phyloP scores from a whole-genome alignment of 108 stramenopile species.

The Pseudonitzschia delicatissima region DNA sequence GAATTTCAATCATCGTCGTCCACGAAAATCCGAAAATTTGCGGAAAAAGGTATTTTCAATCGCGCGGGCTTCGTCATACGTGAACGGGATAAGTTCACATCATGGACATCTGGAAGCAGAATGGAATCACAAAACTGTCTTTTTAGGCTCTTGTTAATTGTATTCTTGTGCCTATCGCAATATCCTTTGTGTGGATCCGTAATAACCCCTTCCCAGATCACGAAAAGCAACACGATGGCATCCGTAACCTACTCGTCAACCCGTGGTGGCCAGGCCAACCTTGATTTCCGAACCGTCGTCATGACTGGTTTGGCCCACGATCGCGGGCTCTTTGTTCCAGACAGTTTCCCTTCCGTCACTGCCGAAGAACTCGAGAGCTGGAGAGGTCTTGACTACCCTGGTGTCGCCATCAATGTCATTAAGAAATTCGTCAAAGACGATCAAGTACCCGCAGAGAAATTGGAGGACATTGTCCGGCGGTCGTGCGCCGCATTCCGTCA shows the following conservation, averaged over 20 bases:
- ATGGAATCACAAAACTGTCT: too few species aligned
- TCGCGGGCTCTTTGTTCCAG: constrained; percentile 95
- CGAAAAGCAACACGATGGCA: constrained; percentile 23
- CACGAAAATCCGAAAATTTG: too few species aligned
- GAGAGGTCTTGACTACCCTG: constrained; percentile 71
- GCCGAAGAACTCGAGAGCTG: constrained; percentile 76
- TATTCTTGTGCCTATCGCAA: too few species aligned
- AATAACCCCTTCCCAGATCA: too few species aligned
- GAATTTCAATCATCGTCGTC: too few species aligned
- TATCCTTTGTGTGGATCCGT: too few species aligned
- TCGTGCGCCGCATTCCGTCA: constrained; percentile 88
- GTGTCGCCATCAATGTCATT: constrained; percentile 88
- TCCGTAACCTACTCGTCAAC: constrained; percentile 93
- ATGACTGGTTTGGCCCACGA: constrained; percentile 95
- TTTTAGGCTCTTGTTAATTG: too few species aligned
- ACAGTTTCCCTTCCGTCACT: constrained; percentile 77
- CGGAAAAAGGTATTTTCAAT: too few species aligned
- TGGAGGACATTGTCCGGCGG: constrained; percentile 82
- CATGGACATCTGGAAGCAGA: too few species aligned
- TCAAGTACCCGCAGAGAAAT: constrained; percentile 82
- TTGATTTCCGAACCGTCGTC: constrained; percentile 91
- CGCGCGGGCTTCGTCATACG: too few species aligned
- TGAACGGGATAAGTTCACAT: too few species aligned
- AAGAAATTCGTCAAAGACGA: constrained; percentile 89
- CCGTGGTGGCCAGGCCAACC: constrained; percentile 79